Evolutionary conservation across 257 asterid species (phyloP).

Genomic region (Capsicum pubescens): DNA sequence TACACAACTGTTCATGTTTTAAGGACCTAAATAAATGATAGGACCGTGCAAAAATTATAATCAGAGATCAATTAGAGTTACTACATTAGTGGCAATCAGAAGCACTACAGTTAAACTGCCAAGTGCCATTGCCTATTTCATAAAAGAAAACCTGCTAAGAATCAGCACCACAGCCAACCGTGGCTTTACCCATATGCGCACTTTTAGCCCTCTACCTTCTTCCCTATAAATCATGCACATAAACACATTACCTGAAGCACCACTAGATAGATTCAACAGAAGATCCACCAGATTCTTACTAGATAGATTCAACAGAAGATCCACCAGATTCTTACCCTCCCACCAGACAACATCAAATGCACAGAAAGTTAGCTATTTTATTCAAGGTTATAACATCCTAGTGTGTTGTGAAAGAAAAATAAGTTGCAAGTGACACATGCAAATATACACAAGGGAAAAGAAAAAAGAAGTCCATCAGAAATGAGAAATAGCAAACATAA

Average conservation of each 20-base stretch:
- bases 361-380: background rate
- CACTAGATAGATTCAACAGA: background rate
- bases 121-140: constrained; percentile 10
- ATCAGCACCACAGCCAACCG: constrained; percentile 1
- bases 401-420: background rate
- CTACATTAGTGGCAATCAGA: background rate
- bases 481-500: background rate
- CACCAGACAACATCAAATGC: background rate
- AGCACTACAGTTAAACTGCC: background rate
- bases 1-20: background rate
- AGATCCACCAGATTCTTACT: no score
- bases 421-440: constrained; percentile 14
- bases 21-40: background rate
- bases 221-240: background rate
- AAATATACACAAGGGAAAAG: background rate
- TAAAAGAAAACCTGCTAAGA: background rate
- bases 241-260: background rate
- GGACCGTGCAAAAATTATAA: background rate
- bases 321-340: background rate
- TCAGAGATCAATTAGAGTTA: background rate
- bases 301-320: background rate
- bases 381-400: constrained; percentile 1
- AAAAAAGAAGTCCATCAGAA: background rate
- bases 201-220: background rate
- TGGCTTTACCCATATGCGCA: background rate